Percentiles rank a stretch among this genome's conserved stretches.
Evolutionary conservation across 805 yeast species (phyloP).

Genomic region (Metschnikowia arizonensis): DNA sequence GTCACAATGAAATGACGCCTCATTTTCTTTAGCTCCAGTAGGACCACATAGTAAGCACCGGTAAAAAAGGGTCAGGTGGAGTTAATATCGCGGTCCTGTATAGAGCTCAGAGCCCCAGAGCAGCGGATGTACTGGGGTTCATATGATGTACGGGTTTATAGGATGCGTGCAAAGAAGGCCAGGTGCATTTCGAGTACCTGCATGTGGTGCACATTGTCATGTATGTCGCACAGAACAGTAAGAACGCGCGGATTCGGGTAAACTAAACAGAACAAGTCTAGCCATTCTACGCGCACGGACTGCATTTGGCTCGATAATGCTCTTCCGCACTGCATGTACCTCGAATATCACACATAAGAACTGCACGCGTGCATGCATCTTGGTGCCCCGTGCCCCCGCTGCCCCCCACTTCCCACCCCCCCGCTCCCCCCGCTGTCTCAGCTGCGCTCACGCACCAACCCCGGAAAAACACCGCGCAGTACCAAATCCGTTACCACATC

Average conservation of each 20-base stretch:
- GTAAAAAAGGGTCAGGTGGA: not conserved
- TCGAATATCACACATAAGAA: no score
- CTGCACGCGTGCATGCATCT: not conserved
- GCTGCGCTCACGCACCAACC: slow-evolving; percentile 1
- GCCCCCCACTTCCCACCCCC: no score
- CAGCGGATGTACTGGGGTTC: no score
- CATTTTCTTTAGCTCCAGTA: not conserved
- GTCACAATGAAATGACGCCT: slow-evolving; percentile 37
- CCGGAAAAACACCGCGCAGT: slow-evolving; percentile 1
- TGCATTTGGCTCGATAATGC: not conserved
- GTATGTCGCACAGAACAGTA: slow-evolving; percentile 2
- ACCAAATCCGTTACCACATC: slow-evolving; percentile 2
- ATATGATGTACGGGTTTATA: no score
- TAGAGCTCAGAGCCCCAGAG: not conserved
- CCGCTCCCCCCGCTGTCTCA: no score
- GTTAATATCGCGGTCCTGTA: not conserved
- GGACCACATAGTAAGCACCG: not conserved
- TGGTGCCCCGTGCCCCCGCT: no score
- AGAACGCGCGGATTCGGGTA: not conserved
- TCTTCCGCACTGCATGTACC: not conserved
- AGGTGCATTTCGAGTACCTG: not conserved
- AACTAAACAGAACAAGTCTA: not conserved
- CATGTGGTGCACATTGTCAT: not conserved
- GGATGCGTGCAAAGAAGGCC: not conserved
- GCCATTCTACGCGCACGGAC: not conserved